phyloP scores from a whole-genome alignment of 1,284 basidiomycete genomes.

The Ceratobasidium sp. region DNA sequence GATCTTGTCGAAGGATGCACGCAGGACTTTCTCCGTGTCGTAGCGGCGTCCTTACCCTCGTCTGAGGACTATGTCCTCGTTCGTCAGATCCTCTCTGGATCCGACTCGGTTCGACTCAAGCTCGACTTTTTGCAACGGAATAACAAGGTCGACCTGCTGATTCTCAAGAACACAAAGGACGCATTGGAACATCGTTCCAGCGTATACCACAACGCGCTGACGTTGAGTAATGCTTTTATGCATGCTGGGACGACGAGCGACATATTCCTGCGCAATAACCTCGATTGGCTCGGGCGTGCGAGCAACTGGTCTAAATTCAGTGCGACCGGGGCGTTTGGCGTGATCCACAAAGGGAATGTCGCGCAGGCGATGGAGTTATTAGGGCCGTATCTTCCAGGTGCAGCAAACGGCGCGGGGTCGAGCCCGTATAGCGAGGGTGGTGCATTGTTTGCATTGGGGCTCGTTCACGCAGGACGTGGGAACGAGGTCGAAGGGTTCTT shows the following conservation, averaged over 20 bases:
- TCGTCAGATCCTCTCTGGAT: constrained; percentile 85
- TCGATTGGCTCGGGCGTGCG: constrained; percentile 94
- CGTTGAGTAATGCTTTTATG: constrained; percentile 96
- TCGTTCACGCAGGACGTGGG: constrained; percentile 86
- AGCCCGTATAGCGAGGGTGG: constrained; percentile 89
- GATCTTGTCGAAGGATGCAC: constrained; percentile 93
- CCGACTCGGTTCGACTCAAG: constrained; percentile 90
- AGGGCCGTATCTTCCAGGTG: constrained; percentile 92
- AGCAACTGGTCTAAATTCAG: constrained; percentile 99
- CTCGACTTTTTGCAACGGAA: constrained; percentile 94
- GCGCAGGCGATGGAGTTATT: constrained; percentile 92
- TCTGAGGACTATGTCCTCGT: constrained; percentile 76
- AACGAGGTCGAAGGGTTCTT: constrained; percentile 81
- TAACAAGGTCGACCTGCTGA: constrained; percentile 91
- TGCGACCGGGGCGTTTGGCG: constrained; percentile 93
- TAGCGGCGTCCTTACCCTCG: constrained; percentile 30
- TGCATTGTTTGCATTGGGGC: constrained; percentile 91
- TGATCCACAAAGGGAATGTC: constrained; percentile 96
- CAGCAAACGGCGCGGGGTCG: constrained; percentile 74
- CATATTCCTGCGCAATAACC: constrained; percentile 90
- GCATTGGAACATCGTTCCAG: constrained; percentile 93
- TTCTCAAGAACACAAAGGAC: constrained; percentile 93
- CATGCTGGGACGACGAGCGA: constrained; percentile 96
- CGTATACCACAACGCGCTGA: constrained; percentile 95
- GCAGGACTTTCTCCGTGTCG: constrained; percentile 83